Conservation (phyloP, 805 yeast genomes). For the Ogataea chonburiensis region DNA sequence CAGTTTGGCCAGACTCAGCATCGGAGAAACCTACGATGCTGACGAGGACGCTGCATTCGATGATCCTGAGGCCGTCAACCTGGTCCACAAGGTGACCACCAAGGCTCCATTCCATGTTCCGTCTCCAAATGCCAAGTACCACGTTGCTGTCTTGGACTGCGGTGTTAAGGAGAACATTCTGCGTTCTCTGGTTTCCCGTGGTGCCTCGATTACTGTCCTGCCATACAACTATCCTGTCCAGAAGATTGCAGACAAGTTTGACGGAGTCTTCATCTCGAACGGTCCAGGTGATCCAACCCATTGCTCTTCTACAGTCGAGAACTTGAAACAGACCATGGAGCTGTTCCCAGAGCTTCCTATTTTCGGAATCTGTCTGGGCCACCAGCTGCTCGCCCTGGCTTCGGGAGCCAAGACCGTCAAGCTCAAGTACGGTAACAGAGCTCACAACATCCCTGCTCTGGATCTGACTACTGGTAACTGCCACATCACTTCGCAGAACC, state of each 20-base stretch:
- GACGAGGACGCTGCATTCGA: slow-evolving; percentile 87
- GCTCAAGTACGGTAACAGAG: slow-evolving; percentile 97
- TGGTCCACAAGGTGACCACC: slow-evolving; percentile 92
- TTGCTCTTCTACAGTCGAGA: slow-evolving; percentile 73
- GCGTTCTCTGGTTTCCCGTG: slow-evolving; percentile 90
- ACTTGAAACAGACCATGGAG: slow-evolving; percentile 69
- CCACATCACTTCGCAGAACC: slow-evolving; percentile 98
- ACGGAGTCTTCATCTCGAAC: slow-evolving; percentile 91
- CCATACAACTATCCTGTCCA: slow-evolving; percentile 95
- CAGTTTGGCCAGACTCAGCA: slow-evolving; percentile 82
- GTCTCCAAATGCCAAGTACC: slow-evolving; percentile 59
- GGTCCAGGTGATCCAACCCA: slow-evolving; percentile 99
- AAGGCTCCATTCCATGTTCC: slow-evolving; percentile 91
- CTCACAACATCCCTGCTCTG: slow-evolving; percentile 96
- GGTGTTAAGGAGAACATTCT: slow-evolving; percentile 98
- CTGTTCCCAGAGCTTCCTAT: slow-evolving; percentile 71
- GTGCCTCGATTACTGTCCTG: slow-evolving; percentile 94
- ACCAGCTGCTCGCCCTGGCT: slow-evolving; percentile 93
- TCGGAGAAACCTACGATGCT: slow-evolving; percentile 90
- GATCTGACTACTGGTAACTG: slow-evolving; percentile 89
- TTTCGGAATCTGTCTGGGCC: slow-evolving; percentile 97
- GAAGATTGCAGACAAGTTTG: slow-evolving; percentile 86
- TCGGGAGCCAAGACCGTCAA: slow-evolving; percentile 91
- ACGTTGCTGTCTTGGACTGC: slow-evolving; percentile 93
- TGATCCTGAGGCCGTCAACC: slow-evolving; percentile 86